Evolutionary conservation across 352 stramenopile genomes (phyloP).

Genomic region (Peronospora destructor): DNA sequence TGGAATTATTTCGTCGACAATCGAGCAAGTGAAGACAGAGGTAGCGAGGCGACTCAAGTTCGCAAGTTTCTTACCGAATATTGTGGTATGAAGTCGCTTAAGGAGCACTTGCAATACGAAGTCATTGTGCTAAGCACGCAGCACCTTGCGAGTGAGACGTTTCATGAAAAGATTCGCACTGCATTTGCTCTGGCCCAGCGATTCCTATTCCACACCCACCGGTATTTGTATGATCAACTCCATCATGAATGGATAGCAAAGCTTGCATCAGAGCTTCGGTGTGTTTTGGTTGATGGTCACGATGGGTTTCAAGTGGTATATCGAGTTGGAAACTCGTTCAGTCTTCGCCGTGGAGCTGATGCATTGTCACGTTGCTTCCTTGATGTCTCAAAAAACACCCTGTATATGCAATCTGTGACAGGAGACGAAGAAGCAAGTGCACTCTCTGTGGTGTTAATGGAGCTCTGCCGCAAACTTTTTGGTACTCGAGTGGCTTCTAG

Average conservation of each 20-base stretch:
- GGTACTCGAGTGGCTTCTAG: slow-evolving; percentile 35
- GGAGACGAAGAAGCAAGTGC: slow-evolving; percentile 27
- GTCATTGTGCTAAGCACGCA: slow-evolving; percentile 40
- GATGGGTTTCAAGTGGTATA: slow-evolving; percentile 50
- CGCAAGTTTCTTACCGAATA: slow-evolving; percentile 37
- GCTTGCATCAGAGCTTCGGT: slow-evolving; percentile 28
- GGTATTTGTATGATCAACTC: slow-evolving; percentile 33
- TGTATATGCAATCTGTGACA: slow-evolving; percentile 35
- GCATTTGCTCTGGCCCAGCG: slow-evolving; percentile 45
- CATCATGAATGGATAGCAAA: slow-evolving; percentile 26
- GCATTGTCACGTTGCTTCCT: slow-evolving; percentile 38
- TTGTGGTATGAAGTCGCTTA: slow-evolving; percentile 49
- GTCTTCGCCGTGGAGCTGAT: slow-evolving; percentile 23
- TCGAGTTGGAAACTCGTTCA: slow-evolving; percentile 36
- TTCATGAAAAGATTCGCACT: slow-evolving; percentile 23
- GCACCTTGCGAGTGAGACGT: slow-evolving; percentile 19
- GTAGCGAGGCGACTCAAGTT: slow-evolving; percentile 13
- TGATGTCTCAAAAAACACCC: slow-evolving; percentile 24
- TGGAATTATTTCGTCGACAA: slow-evolving; percentile 40
- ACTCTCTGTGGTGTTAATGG: slow-evolving; percentile 51
- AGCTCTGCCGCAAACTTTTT: slow-evolving; percentile 52
- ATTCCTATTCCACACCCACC: slow-evolving; percentile 45
- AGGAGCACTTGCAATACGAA: slow-evolving; percentile 40
- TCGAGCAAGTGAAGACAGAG: slow-evolving; percentile 2
- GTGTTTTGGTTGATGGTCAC: slow-evolving; percentile 35